Evolutionary conservation across 495 filamentous ascomycete species (phyloP), one percentile per base, ranked within the genome.

Genomic region (Copromyces sp.): DNA sequence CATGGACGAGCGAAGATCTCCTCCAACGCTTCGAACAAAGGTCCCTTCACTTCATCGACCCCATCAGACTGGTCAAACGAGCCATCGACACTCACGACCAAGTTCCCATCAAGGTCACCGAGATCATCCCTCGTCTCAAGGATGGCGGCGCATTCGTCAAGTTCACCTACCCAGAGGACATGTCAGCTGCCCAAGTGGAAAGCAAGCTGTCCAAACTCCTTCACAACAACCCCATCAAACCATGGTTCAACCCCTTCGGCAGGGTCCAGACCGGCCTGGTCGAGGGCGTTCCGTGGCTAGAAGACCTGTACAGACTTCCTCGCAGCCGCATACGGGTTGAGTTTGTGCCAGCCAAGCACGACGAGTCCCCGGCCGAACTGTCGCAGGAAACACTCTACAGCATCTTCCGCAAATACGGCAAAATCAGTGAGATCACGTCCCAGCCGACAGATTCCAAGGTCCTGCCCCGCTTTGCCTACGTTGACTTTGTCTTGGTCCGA

Each of bases 111-210:
- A 86, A 90, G 47, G 87, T 97, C 74, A 92, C 89, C 47, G 89
- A 96, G 73, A 89, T 97, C 42, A 76, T 97, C 61, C 92, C 94
- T 3, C 87, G 93, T 24, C 83, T 94, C 39, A 94, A 95, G 75
- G 95, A 99, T 79, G 96, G 95, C 32, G 95, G 96, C 9, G 93
- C 93, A 9, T 98, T 95, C 81, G 89, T 98, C 76, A 98, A 97
- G 79, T 95, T 96, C 81, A 85, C 85, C 8, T 86, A 93, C 75
- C 83, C 87, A 20, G 76, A 81, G 11, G 84, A 82, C 3, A 79
- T 86, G 8, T 82, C 89, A 17, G 80, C 83, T 1, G 79, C 85
- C 11, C 89, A 91, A 29, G 87, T 97, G 32, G 90, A 91, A 79
- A 76, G 77, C 16, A 39, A 75, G 37, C 70, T 85, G 29, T 74